These are phyloP conservation scores for Cardiospermum halicacabum DNA, from an alignment of 345 rosid species.

Conservation along the genomic window DNA sequence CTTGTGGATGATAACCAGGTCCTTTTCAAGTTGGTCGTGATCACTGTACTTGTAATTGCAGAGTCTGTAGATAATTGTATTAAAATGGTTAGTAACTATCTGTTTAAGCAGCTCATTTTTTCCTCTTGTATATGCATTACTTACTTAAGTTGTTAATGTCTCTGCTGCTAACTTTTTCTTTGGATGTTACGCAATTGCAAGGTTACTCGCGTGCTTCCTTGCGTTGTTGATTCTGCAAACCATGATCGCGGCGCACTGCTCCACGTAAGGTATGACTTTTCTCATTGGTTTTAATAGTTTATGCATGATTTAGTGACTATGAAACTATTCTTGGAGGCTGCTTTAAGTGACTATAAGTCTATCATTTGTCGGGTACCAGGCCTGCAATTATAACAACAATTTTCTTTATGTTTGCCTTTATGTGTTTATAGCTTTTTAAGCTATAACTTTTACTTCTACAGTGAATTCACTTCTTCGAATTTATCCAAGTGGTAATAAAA, in stretches of 20 bases:
- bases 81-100: constrained; percentile 71
- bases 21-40: constrained; percentile 99
- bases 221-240: constrained; percentile 86
- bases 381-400: too few species aligned
- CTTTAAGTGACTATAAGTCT: too few species aligned
- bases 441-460: too few species aligned
- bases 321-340: too few species aligned
- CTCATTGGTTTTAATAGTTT: constrained; percentile 14
- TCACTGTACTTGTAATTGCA: constrained; percentile 98
- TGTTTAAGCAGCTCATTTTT: not conserved
- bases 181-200: constrained; percentile 97
- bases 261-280: constrained; percentile 67
- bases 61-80: constrained; percentile 99
- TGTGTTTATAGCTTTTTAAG: too few species aligned
- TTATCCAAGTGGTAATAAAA: too few species aligned
- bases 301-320: constrained; percentile 9
- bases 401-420: too few species aligned
- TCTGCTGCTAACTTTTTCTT: constrained; percentile 25
- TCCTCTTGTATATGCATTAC: constrained; percentile 5
- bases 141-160: not conserved
- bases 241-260: constrained; percentile 83
- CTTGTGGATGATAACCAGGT: constrained; percentile 64
- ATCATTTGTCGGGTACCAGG: too few species aligned
- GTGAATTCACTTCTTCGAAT: too few species aligned
- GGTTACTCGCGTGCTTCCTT: constrained; percentile 88